Conservation (phyloP, 305 asterid genomes). For the Rubia peregrina region DNA sequence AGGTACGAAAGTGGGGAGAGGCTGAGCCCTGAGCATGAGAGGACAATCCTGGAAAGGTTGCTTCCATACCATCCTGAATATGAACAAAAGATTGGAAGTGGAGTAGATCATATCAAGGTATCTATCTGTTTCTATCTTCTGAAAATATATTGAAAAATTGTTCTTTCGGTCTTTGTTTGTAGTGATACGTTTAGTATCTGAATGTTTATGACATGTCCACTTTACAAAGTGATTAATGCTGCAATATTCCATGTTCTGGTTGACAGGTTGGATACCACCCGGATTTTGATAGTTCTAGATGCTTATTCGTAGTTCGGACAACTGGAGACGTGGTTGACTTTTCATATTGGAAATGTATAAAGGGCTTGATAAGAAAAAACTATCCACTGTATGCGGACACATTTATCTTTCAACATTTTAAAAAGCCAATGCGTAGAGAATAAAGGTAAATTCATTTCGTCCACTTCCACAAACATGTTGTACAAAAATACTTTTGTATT, state of each 20-base stretch:
- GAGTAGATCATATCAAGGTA: conserved; percentile 73
- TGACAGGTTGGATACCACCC: conserved; percentile 93
- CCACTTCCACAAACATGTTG: conserved; percentile 8
- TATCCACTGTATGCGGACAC: conserved; percentile 90
- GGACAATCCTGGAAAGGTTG: conserved; percentile 64
- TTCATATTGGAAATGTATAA: conserved; percentile 96
- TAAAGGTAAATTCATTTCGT: conserved; percentile 30
- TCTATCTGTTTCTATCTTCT: conserved; percentile 1
- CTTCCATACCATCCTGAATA: conserved; percentile 86
- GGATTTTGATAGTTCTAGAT: conserved; percentile 63
- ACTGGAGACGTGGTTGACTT: conserved; percentile 87
- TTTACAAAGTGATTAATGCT: conserved; percentile 17
- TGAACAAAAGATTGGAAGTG: conserved; percentile 74
- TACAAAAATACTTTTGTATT: conserved; percentile 2
- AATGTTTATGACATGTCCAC: background rate
- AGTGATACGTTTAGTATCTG: background rate
- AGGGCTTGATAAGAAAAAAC: conserved; percentile 78
- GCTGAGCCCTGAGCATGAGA: conserved; percentile 78
- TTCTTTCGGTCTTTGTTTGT: background rate
- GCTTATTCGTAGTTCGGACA: conserved; percentile 79
- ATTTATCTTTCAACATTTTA: conserved; percentile 84
- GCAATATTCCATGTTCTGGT: conserved; percentile 22
- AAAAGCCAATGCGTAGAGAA: conserved; percentile 45
- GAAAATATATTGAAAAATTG: background rate
- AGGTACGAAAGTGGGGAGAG: conserved; percentile 77